A percentile compares a stretch with the other conserved stretches of the same genome.
Evolutionary conservation across 177 flowering plant species (phyloP).

Genomic region (Vitis hybrid): DNA sequence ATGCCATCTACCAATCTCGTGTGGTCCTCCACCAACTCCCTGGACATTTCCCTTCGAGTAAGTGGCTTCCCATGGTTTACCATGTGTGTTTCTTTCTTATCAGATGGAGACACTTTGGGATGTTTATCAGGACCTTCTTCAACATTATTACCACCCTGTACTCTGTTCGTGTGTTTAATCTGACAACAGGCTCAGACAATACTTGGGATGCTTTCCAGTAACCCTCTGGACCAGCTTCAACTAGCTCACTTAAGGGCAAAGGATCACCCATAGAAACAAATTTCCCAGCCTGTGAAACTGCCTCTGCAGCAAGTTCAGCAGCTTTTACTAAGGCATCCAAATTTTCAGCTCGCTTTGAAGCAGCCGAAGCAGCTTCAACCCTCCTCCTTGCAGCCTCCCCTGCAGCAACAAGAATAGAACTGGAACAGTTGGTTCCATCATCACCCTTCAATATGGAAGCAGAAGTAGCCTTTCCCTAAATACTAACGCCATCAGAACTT

Average conservation of each 20-base stretch:
- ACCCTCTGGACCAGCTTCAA: slow-evolving; percentile 68
- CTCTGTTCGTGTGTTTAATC: slow-evolving; percentile 20
- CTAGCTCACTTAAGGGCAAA: slow-evolving; percentile 55
- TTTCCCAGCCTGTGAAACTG: slow-evolving; percentile 87
- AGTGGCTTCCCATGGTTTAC: slow-evolving; percentile 16
- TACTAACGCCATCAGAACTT: slow-evolving; percentile 25
- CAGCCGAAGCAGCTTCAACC: slow-evolving; percentile 89
- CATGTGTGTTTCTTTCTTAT: slow-evolving; percentile 15
- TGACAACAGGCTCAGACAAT: slow-evolving; percentile 24
- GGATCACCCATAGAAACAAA: slow-evolving; percentile 87
- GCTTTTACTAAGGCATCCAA: slow-evolving; percentile 89
- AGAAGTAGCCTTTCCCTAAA: slow-evolving; percentile 48
- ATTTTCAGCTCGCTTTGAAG: slow-evolving; percentile 87
- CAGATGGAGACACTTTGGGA: slow-evolving; percentile 23
- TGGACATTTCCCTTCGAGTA: slow-evolving; percentile 23
- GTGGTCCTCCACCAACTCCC: slow-evolving; percentile 25
- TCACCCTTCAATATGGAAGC: slow-evolving; percentile 61
- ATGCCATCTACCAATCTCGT: slow-evolving; percentile 29
- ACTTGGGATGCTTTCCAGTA: slow-evolving; percentile 52
- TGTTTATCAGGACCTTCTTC: slow-evolving; percentile 19
- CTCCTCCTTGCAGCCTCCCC: slow-evolving; percentile 74
- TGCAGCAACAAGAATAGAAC: slow-evolving; percentile 70
- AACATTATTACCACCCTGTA: slow-evolving; percentile 13
- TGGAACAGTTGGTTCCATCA: slow-evolving; percentile 35
- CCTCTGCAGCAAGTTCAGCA: slow-evolving; percentile 91